Percentiles rank a stretch among this genome's conserved stretches.
Conservation (phyloP, 2,329 filamentous ascomycete species). For the Colletotrichum lindemuthianum region DNA sequence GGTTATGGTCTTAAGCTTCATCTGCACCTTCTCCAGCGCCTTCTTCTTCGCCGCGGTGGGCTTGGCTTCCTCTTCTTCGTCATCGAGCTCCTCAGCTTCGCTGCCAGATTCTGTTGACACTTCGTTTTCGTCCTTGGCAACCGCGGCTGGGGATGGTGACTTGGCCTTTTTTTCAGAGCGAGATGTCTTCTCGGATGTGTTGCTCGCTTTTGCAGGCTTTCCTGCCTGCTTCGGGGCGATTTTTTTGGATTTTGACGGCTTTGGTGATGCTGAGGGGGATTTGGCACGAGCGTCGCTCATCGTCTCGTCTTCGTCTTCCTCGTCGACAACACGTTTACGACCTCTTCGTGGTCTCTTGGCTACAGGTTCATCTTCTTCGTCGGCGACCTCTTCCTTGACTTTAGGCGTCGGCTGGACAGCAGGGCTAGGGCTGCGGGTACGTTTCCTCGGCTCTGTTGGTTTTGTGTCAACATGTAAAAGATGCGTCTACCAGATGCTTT, state of each 20-base stretch:
- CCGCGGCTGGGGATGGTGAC: slow-evolving; percentile 38
- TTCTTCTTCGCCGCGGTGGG: slow-evolving; percentile 77
- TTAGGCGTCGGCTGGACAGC: slow-evolving; percentile 39
- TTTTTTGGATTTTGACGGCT: slow-evolving; percentile 11
- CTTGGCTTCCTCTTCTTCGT: slow-evolving; percentile 69
- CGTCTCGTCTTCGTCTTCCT: slow-evolving; percentile 62
- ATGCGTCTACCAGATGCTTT: slow-evolving; percentile 34
- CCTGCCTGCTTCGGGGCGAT: slow-evolving; percentile 29
- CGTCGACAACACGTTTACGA: slow-evolving; percentile 52
- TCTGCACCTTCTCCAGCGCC: slow-evolving; percentile 80
- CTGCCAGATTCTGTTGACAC: slow-evolving; percentile 48
- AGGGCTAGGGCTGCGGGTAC: slow-evolving; percentile 45
- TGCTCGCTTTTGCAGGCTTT: slow-evolving; percentile 17
- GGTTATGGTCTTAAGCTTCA: slow-evolving; percentile 71
- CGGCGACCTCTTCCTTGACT: slow-evolving; percentile 48
- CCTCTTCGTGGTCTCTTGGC: slow-evolving; percentile 65
- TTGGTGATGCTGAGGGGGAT: slow-evolving; percentile 35
- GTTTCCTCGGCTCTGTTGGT: slow-evolving; percentile 57
- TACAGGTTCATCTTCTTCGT: slow-evolving; percentile 67
- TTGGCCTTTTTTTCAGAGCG: slow-evolving; percentile 9
- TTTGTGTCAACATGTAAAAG: too few relatives aligned
- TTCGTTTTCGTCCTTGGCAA: slow-evolving; percentile 42
- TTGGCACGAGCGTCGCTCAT: slow-evolving; percentile 48
- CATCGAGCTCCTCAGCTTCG: slow-evolving; percentile 62
- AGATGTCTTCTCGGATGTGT: slow-evolving; percentile 39